A percentile compares a stretch with the other conserved stretches of the same genome.
Evolutionary conservation across 2,329 filamentous ascomycete genomes (phyloP).

Genomic region (Gaeumannomyces sp.): DNA sequence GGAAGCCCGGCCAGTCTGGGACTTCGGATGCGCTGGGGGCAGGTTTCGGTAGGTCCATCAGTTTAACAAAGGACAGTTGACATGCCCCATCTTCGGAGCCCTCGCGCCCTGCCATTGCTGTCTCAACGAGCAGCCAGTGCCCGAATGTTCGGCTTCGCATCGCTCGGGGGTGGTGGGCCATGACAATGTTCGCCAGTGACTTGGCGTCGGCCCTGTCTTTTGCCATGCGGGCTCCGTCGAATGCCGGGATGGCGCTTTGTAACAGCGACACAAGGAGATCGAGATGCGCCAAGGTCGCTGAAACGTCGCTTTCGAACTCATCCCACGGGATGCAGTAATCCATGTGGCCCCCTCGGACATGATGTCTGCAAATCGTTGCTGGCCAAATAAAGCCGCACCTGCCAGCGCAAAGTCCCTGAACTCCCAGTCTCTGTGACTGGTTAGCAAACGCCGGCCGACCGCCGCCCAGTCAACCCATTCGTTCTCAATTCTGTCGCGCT

Average conservation of each 20-base stretch:
- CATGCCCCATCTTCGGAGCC: neutral
- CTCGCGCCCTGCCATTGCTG: neutral
- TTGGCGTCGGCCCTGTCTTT: slow-evolving; percentile 3
- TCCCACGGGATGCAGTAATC: neutral
- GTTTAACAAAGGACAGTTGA: neutral
- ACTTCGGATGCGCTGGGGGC: neutral
- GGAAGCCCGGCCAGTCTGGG: neutral
- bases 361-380: neutral
- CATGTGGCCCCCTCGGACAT: neutral
- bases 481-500: no score
- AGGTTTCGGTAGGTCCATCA: neutral
- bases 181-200: neutral
- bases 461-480: slow-evolving; percentile 2
- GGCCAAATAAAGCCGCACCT: neutral
- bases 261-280: neutral
- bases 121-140: neutral
- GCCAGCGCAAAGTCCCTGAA: neutral
- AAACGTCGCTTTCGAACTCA: neutral
- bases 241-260: neutral
- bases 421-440: neutral
- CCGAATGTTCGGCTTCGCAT: slow-evolving; percentile 1
- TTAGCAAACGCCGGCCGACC: neutral
- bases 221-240: neutral
- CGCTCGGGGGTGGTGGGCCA: neutral
- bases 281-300: neutral